Base-by-base conservation (phyloP, 345 rosid genomes). In the Orychophragmus violaceus region DNA sequence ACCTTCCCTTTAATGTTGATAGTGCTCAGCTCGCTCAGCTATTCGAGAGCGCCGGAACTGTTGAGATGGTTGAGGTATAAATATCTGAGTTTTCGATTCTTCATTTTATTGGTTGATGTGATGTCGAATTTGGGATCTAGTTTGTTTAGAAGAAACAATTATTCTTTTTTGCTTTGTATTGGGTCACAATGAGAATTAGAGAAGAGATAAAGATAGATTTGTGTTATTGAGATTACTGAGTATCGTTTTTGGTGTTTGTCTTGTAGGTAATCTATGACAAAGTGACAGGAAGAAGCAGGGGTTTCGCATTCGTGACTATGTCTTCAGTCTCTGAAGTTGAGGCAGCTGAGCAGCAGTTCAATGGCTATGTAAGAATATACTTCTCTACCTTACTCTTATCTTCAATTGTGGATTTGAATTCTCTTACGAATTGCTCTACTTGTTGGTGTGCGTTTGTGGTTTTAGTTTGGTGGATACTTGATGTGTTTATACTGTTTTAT, bases 221-320 rank as follows among this genome's bases (percentile, higher is more conserved):
- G 39, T 27, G 28, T 29, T 35, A 44, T 36, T 29, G 8, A 10
- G 18, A 16, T n/a, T 6, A 6, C 17, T 29, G 66, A 51, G 16
- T 13, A 23, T 39, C 9, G 14, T 46, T 59, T 1, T 42, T 17
- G 18, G 48, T 44, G 41, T 45, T 42, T 42, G 11, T 80, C 39
- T 72, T n/a, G n/a, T 35, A 90, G 99, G 97, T 94, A 4, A 94
- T 90, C 28, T 94, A 94, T 76, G 96, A 94, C 82, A 94, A 88
- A 81, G 76, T 78, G 30, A 88, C 97, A 42, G 97, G 99, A 33
- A 76, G 99, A 77, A 94, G 97, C 83, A 83, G 99, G 59, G 99
- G 99, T 44, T 94, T 94, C 59, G 99, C 88, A 33, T 94, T 94
- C 57, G 99, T 94, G 74, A 94, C 97, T 52, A 94, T 90, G 99